phyloP scores from a whole-genome alignment of 2,329 filamentous ascomycete genomes.

The Amauroascus niger region DNA sequence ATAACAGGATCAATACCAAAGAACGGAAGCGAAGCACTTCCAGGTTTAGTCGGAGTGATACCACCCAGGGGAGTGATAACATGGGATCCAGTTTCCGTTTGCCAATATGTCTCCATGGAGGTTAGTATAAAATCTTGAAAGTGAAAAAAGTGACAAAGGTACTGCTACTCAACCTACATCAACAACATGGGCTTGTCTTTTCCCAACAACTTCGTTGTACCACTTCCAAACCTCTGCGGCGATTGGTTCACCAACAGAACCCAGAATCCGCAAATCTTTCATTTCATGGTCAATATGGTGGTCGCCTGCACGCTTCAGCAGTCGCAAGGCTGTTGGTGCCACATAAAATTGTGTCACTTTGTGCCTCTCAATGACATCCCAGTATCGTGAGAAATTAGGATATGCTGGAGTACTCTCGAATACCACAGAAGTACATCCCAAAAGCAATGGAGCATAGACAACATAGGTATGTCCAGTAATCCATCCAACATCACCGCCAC shows the following conservation, averaged over 20 bases:
- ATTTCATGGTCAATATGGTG: slow-evolving; percentile 84
- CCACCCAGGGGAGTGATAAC: slow-evolving; percentile 90
- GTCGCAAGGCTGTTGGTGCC: slow-evolving; percentile 80
- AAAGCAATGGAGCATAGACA: slow-evolving; percentile 85
- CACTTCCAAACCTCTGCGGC: slow-evolving; percentile 99
- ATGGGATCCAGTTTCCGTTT: slow-evolving; percentile 96
- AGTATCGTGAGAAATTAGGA: slow-evolving; percentile 95
- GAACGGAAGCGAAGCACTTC: slow-evolving; percentile 90
- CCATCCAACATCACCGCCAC: slow-evolving; percentile 96
- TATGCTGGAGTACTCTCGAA: slow-evolving; percentile 98
- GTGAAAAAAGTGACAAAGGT: background rate
- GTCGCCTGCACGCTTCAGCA: slow-evolving; percentile 91
- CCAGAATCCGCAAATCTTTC: slow-evolving; percentile 79
- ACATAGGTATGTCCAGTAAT: slow-evolving; percentile 98
- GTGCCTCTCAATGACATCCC: slow-evolving; percentile 95
- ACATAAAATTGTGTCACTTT: slow-evolving; percentile 97
- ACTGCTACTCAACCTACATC: slow-evolving; percentile 70
- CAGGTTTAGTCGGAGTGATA: slow-evolving; percentile 91
- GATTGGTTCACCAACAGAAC: slow-evolving; percentile 94
- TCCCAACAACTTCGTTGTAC: slow-evolving; percentile 94
- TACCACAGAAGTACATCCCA: slow-evolving; percentile 89
- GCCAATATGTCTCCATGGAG: slow-evolving; percentile 80
- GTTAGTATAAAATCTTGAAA: background rate
- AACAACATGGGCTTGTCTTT: slow-evolving; percentile 83
- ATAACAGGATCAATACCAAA: slow-evolving; percentile 97